Evolutionary conservation across 176 grass and related monocot species (phyloP).

Genomic region (Cymbopogon citratus): DNA sequence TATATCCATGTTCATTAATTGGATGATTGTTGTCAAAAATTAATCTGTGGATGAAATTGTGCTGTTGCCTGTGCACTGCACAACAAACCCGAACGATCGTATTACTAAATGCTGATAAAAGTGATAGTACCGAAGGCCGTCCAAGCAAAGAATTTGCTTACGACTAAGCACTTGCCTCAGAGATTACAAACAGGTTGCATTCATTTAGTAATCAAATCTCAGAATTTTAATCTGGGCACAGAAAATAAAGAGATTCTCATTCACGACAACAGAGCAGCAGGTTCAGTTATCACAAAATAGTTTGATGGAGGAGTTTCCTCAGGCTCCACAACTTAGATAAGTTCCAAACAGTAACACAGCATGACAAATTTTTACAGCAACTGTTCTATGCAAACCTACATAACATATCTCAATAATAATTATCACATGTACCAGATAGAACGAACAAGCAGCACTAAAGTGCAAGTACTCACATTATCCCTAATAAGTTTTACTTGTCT

Average conservation of each 20-base stretch:
- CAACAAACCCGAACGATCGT: no score
- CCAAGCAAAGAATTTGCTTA: no score
- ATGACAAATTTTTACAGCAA: slow-evolving; percentile 8
- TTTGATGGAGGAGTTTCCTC: background rate
- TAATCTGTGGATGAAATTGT: no score
- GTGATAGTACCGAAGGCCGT: no score
- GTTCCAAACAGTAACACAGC: background rate
- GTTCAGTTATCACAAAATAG: background rate
- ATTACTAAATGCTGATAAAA: no score
- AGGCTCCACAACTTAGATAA: background rate
- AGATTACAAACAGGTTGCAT: background rate
- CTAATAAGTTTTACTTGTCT: background rate
- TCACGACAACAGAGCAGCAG: background rate
- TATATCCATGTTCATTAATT: no score
- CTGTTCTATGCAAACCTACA: background rate
- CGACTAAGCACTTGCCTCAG: background rate
- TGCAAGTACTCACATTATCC: slow-evolving; percentile 8
- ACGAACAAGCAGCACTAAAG: slow-evolving; percentile 18
- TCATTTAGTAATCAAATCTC: background rate
- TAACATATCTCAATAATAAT: background rate
- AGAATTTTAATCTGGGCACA: background rate
- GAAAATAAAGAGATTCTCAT: background rate
- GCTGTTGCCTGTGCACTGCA: no score
- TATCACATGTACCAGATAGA: slow-evolving; percentile 8
- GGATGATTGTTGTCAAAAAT: no score